These are phyloP conservation scores for Cyclocybe aegerita DNA, from an alignment of 768 basidiomycete genomes.

Conservation along the genomic window DNA sequence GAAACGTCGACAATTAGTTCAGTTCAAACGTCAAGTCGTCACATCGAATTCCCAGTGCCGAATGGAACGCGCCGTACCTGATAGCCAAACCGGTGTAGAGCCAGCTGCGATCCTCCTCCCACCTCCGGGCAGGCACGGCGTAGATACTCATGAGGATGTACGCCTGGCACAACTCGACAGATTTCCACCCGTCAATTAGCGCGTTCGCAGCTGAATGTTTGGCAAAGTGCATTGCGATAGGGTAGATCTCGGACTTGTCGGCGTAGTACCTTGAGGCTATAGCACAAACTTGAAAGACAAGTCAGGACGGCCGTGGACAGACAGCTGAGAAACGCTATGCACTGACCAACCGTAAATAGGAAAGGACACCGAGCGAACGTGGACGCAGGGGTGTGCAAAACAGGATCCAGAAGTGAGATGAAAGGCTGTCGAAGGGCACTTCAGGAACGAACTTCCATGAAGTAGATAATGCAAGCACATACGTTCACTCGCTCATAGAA, in stretches of 20 bases:
- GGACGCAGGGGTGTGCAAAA: slow-evolving; percentile 74
- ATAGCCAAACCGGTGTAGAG: slow-evolving; percentile 86
- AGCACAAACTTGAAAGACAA: slow-evolving; percentile 63
- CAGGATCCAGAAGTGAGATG: slow-evolving; percentile 77
- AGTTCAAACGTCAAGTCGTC: background rate
- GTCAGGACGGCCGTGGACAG: background rate
- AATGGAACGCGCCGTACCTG: slow-evolving; percentile 39
- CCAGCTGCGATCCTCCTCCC: slow-evolving; percentile 93
- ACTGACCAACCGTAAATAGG: slow-evolving; percentile 83
- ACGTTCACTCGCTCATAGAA: slow-evolving; percentile 75
- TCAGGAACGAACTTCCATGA: slow-evolving; percentile 6
- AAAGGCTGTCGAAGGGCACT: slow-evolving; percentile 42
- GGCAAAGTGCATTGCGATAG: slow-evolving; percentile 87
- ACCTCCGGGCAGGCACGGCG: slow-evolving; percentile 74
- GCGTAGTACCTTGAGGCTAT: slow-evolving; percentile 79
- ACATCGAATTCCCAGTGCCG: background rate
- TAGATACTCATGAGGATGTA: slow-evolving; percentile 88
- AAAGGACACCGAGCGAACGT: slow-evolving; percentile 87
- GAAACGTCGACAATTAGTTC: background rate
- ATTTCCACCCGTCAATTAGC: slow-evolving; percentile 79
- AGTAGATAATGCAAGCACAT: slow-evolving; percentile 19
- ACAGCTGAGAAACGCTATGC: background rate
- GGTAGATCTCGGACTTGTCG: slow-evolving; percentile 82
- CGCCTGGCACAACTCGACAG: slow-evolving; percentile 87
- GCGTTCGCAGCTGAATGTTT: slow-evolving; percentile 81